Percentiles rank a stretch among this genome's conserved stretches.
phyloP scores from a whole-genome alignment of 257 asterid genomes.

The Scutellaria barbata region DNA sequence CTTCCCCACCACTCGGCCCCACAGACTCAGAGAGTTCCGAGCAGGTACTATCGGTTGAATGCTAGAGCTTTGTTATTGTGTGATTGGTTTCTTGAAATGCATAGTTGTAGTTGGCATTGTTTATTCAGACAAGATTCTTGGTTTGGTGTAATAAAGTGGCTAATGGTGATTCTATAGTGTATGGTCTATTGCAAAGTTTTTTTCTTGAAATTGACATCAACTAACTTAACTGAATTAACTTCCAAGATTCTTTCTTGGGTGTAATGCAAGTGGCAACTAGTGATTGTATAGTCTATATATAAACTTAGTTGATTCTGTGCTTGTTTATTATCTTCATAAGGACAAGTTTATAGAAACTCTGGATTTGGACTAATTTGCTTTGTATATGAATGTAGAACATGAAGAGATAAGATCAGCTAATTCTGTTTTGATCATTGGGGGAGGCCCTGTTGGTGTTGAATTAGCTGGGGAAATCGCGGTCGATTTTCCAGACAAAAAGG shows the following conservation, averaged over 20 bases:
- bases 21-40: conserved; percentile 56
- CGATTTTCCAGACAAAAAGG: conserved; percentile 65
- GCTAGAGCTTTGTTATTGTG: background rate
- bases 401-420: conserved; percentile 60
- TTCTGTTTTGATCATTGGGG: conserved; percentile 73
- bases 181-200: too few relatives aligned
- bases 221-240: too few relatives aligned
- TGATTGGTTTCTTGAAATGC: background rate
- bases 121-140: too few relatives aligned
- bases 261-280: background rate
- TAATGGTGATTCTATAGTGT: too few relatives aligned
- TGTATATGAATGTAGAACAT: conserved; percentile 48
- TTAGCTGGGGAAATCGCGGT: conserved; percentile 86
- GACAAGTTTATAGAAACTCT: background rate
- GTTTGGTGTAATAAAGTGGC: too few relatives aligned
- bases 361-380: background rate
- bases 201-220: too few relatives aligned
- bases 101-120: background rate
- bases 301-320: background rate
- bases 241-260: too few relatives aligned
- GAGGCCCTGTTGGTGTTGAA: conserved; percentile 88
- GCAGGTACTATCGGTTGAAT: conserved; percentile 45
- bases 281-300: background rate
- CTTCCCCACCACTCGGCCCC: conserved; percentile 52
- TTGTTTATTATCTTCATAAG: background rate